Evolutionary conservation across 2,329 filamentous ascomycete species (phyloP), one percentile per base, ranked within the genome.

Genomic region (Leptographium radiaticola): DNA sequence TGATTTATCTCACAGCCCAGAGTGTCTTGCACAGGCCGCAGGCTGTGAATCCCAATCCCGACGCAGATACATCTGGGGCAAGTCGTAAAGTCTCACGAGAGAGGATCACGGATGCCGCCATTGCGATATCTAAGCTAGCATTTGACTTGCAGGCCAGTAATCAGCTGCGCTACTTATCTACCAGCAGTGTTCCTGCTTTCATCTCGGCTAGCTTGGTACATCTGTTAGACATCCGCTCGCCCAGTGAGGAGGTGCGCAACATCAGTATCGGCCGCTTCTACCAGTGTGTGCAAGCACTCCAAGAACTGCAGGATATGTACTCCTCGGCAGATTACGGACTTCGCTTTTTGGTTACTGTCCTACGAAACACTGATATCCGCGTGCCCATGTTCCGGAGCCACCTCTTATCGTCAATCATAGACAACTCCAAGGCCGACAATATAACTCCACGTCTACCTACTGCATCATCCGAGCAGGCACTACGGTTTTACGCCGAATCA

Each of bases 101-200:
- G 16, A 36, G 47, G n/a, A 36, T 49, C 6, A 39, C 47, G 11
- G 36, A 25, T 13, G n/a, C 33, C 11, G 47, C 47, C 20, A 36
- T 49, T 6, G 18, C 20, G 18, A n/a, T 49, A 9, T 13, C 47
- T 11, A 39, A 39, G 34, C 33, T 49, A 5, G 47, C 47, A 10
- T 49, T 39, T 39, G 47, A 49, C 10, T 33, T 56, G 43, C 44
- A 51, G 48, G 30, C 25, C 15, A 31, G 47, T n/a, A 31, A 39
- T 6, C 55, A 51, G 33, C 25, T 56, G 11, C 51, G 55, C 16
- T 56, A 48, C 10, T 38, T 56, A 2, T 49, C 47, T 13, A 38
- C 50, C 6, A 56, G 49, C 49, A 46, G 52, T 3, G 51, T 56
- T 9, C 46, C 55, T 6, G 55, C 55, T 0, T 42, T 56, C 7